A percentile compares a stretch with the other conserved stretches of the same genome.
These are phyloP conservation scores for Kurtzmaniella quercitrusa DNA, from an alignment of 1,139 yeast genomes.

Conservation along the genomic window DNA sequence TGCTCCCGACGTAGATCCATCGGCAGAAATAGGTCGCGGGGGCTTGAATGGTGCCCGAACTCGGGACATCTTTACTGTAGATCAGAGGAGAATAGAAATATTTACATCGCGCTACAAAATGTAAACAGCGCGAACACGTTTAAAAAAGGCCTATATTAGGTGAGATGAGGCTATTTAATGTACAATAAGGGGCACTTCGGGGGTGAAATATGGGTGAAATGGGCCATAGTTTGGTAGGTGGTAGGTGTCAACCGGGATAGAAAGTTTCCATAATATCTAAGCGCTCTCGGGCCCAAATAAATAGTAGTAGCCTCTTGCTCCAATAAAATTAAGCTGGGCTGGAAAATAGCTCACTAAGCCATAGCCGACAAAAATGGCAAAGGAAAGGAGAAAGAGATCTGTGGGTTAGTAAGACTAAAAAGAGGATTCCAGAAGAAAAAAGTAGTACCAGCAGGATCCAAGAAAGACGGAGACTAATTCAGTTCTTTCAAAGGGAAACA, in stretches of 20 bases:
- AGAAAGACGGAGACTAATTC: too few species aligned
- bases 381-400: constrained; percentile 24
- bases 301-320: constrained; percentile 33
- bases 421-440: too few species aligned
- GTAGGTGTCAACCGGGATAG: too few species aligned
- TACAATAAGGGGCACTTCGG: not conserved
- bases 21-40: constrained; percentile 19
- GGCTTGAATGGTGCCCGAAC: constrained; percentile 35
- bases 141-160: not conserved
- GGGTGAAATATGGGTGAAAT: too few species aligned
- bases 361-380: constrained; percentile 29
- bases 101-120: constrained; percentile 5
- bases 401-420: not conserved
- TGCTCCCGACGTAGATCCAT: not conserved
- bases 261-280: too few species aligned
- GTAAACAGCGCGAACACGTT: constrained; percentile 2
- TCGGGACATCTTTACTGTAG: constrained; percentile 9
- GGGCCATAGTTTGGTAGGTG: too few species aligned
- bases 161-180: not conserved
- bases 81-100: constrained; percentile 16
- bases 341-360: constrained; percentile 38
- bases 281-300: constrained; percentile 24
- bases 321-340: constrained; percentile 23
- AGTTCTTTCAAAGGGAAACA: too few species aligned
- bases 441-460: too few species aligned